Evolutionary conservation across 2,329 filamentous ascomycete genomes (phyloP), one percentile per base, ranked within the genome.

Genomic region (Ophioceras dolichostomum): DNA sequence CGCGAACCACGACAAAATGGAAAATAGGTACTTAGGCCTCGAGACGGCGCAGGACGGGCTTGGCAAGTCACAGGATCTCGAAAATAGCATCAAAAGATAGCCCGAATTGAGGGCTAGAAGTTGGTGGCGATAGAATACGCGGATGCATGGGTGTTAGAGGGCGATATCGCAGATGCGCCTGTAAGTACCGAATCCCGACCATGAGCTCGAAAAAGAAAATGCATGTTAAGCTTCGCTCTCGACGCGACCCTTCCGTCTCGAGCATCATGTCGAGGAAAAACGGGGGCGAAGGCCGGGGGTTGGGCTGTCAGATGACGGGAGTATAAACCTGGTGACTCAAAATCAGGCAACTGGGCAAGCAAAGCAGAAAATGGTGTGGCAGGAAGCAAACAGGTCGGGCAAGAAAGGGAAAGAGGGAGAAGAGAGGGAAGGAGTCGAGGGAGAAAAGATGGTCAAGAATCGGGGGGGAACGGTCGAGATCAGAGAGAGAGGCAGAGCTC

Each of bases 381-480:
- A 32, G 18, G 17, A 14, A 24, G 33, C n/a, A n/a, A n/a, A n/a
- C n/a, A n/a, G 20, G n/a, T 34, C 24, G 33, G n/a, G 17, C 13
- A 21, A 21, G 21, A n/a, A 22, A 21, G 16, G 7, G n/a, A 27
- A 22, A 14, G 27, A 26, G 22, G 22, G 18, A 37, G 35, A 37
- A 37, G 31, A 18, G 26, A 31, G 35, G 31, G 35, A 18, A 37
- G 35, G 16, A 18, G 27, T 18, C 26, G 20, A 37, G 18, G 16
- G 35, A 24, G 35, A 17, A 37, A 16, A 30, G 27, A 32, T 26
- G 35, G 26, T 26, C 22, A 10, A 30, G 19, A 30, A 16, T 20
- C 20, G 26, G 22, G 35, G 33, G 35, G 34, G 35, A 10, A 36
- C 30, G 26, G 14, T 37, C 35, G 28, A 37, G 28, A 37, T 37